Evolutionary conservation across 2,329 filamentous ascomycete genomes (phyloP).

Genomic region (Verticillium albo-atrum): DNA sequence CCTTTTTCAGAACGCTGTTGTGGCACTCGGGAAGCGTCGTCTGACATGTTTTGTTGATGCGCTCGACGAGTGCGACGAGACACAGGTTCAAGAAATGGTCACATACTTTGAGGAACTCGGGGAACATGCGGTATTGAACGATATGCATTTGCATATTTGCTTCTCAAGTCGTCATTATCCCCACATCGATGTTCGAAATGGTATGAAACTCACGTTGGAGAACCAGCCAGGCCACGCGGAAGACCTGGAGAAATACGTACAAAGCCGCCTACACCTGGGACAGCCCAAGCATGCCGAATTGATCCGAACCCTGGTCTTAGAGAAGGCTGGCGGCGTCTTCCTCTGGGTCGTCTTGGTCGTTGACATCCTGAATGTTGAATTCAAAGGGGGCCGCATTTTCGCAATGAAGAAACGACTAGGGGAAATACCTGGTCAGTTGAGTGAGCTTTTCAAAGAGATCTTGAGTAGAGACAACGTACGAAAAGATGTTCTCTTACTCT

Average conservation of each 20-base stretch:
- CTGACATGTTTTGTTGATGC: slow-evolving; percentile 10
- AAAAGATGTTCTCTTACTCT: slow-evolving; percentile 29
- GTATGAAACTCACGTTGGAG: slow-evolving; percentile 17
- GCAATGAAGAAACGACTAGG: slow-evolving; percentile 16
- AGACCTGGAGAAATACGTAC: slow-evolving; percentile 21
- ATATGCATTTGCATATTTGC: background rate
- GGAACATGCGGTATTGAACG: background rate
- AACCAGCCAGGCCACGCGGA: slow-evolving; percentile 11
- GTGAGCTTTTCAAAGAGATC: slow-evolving; percentile 37
- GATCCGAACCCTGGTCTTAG: slow-evolving; percentile 21
- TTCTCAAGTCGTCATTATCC: slow-evolving; percentile 7
- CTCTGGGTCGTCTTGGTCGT: slow-evolving; percentile 38
- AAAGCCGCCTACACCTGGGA: slow-evolving; percentile 8
- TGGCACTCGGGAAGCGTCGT: background rate
- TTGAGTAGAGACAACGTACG: slow-evolving; percentile 32
- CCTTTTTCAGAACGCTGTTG: background rate
- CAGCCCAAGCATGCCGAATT: slow-evolving; percentile 12
- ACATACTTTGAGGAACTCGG: background rate
- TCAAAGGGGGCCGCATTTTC: slow-evolving; percentile 15
- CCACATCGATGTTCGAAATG: slow-evolving; percentile 1
- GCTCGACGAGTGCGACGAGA: slow-evolving; percentile 6
- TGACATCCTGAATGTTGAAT: slow-evolving; percentile 31
- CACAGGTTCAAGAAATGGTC: slow-evolving; percentile 1
- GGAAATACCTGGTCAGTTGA: slow-evolving; percentile 27
- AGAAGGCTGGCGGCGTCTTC: slow-evolving; percentile 36